Evolutionary conservation across 192 early-diverging fungal species (phyloP), one percentile per base, ranked within the genome.

Genomic region (Ambispora gerdemannii): DNA sequence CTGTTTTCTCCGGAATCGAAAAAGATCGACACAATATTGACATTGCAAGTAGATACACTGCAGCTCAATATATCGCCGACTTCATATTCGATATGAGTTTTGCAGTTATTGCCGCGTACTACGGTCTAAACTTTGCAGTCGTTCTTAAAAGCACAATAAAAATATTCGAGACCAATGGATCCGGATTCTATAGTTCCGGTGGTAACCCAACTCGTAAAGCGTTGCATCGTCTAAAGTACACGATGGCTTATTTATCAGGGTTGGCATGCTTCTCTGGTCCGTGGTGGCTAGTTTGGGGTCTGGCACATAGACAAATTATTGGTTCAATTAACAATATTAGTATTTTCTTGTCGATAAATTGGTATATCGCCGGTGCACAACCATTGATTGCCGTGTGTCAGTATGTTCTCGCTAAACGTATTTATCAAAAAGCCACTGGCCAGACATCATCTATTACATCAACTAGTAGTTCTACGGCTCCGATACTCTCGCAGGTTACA

Each of bases 91-190:
- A 59, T 59, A 24, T 25, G 31, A 31, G 22, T 10, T 38, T 70
- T n/a, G 22, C 68, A 3, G 3, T 28, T 0, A 27, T 59, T 22
- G 34, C 38, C 0, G 36, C 36, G 3, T 70, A 70, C 33, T 70
- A 70, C 20, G 68, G 68, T 1, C 38, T 70, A 31, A 35, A 70
- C 20, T 70, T 70, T 32, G 59, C 59, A 24, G 11, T 70, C 6
- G 59, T 70, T 1, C 31, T 70, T 3, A 28, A 34, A 49, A 59
- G 25, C n/a, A 35, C 68, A 13, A 47, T 59, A 27, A 59, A 59
- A 56, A 24, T 58, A 38, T 70, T 70, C 47, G 31, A 36, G n/a
- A 30, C 31, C 31, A 11, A n/a, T n/a, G 31, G 34, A 24, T n/a
- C 19, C 4, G 20, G 31, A 4, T 51, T 17, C 36, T 27, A 68